A percentile compares a stretch with the other conserved stretches of the same genome.
These are phyloP conservation scores for Colletotrichum destructivum DNA, from an alignment of 2,329 filamentous ascomycete genomes.

Conservation along the genomic window DNA sequence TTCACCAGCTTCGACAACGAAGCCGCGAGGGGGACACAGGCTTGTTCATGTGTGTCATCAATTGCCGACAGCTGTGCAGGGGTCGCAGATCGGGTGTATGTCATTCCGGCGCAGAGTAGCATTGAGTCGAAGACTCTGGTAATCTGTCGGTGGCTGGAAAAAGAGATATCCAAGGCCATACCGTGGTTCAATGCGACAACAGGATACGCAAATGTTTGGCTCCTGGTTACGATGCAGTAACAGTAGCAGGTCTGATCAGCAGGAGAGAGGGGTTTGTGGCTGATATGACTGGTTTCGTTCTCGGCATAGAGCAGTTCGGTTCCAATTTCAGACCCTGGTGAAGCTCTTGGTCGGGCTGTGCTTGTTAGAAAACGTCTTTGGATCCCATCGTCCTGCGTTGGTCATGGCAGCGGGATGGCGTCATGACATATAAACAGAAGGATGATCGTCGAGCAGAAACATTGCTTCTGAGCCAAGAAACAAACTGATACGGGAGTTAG, in stretches of 20 bases:
- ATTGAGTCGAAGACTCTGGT: background rate
- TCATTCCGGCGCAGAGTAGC: constrained; percentile 10
- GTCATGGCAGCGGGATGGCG: background rate
- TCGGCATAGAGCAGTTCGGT: constrained; percentile 1
- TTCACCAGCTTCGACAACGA: background rate
- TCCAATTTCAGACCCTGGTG: constrained; percentile 1
- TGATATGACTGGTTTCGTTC: constrained; percentile 19
- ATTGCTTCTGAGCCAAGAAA: constrained; percentile 16
- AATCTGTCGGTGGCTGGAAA: background rate
- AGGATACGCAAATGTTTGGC: constrained; percentile 14
- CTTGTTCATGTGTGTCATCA: background rate
- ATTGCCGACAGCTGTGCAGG: constrained; percentile 18
- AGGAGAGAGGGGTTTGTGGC: constrained; percentile 9
- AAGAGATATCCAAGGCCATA: background rate
- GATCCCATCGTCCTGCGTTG: background rate
- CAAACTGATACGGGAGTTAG: constrained; percentile 7
- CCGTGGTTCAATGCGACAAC: background rate
- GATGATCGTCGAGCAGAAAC: background rate
- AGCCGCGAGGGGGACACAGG: too few relatives aligned
- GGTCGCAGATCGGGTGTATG: constrained; percentile 9
- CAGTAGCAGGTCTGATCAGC: constrained; percentile 15
- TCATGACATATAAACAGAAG: background rate
- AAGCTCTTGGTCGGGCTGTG: constrained; percentile 36
- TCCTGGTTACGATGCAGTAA: background rate
- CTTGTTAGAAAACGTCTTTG: constrained; percentile 15